phyloP scores from a whole-genome alignment of 2,329 filamentous ascomycete genomes.

The Colletotrichum cuscutae region DNA sequence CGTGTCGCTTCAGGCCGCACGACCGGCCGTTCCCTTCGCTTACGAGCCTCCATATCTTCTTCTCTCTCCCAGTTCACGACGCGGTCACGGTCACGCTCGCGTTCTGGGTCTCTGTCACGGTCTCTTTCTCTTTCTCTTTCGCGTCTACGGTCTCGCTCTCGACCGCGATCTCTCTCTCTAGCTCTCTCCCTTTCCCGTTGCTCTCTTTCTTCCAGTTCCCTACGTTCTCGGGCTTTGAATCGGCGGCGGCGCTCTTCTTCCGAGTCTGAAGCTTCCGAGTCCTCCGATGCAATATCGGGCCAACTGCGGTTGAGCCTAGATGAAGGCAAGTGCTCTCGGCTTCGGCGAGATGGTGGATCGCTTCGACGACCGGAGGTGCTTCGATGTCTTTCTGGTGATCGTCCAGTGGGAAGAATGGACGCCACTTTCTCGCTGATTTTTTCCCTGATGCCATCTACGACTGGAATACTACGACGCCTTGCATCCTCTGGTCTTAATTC shows the following conservation, averaged over 20 bases:
- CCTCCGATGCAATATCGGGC: conserved; percentile 52
- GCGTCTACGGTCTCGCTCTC: conserved; percentile 46
- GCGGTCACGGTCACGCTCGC: conserved; percentile 44
- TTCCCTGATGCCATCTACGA: conserved; percentile 53
- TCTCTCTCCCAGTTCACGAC: conserved; percentile 46
- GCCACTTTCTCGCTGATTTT: conserved; percentile 58
- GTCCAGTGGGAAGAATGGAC: conserved; percentile 52
- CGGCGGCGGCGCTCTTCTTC: conserved; percentile 44
- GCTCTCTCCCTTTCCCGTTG: conserved; percentile 48
- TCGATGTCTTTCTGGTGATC: conserved; percentile 48
- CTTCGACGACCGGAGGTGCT: conserved; percentile 45
- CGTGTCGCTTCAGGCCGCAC: conserved; percentile 53
- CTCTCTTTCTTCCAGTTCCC: conserved; percentile 40
- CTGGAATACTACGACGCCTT: conserved; percentile 48
- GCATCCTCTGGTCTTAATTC: conserved; percentile 49
- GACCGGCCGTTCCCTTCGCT: conserved; percentile 46
- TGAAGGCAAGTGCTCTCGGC: conserved; percentile 51
- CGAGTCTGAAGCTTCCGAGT: conserved; percentile 46
- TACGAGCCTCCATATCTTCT: conserved; percentile 44
- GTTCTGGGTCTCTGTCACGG: conserved; percentile 45
- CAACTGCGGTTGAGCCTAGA: conserved; percentile 54
- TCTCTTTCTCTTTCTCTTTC: conserved; percentile 39
- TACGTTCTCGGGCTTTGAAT: conserved; percentile 29
- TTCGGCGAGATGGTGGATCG: conserved; percentile 36
- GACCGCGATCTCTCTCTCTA: conserved; percentile 50